phyloP scores from a whole-genome alignment of 441 rosid species.

The Mallotus japonicus region DNA sequence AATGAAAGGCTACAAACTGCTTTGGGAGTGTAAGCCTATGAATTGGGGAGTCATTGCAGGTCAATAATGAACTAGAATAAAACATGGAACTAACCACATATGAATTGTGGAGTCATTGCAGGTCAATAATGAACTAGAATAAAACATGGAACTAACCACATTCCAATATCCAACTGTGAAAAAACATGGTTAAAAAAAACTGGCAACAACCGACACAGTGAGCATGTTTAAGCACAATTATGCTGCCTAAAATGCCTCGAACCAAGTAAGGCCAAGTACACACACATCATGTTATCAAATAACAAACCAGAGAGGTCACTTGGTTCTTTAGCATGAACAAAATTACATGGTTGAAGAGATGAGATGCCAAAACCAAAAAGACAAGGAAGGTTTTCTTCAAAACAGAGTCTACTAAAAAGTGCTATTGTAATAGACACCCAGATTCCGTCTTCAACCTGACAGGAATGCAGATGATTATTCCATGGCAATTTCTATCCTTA shows the following conservation, averaged over 20 bases:
- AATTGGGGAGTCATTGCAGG: neutral
- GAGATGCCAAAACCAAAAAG: conserved; percentile 3
- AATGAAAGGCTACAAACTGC: neutral
- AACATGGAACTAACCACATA: neutral
- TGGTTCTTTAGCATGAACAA: neutral
- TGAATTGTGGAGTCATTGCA: neutral
- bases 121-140: neutral
- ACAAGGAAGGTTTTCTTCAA: neutral
- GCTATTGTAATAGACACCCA: neutral
- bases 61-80: neutral
- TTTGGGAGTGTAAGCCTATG: neutral
- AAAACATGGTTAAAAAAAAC: neutral
- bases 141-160: neutral
- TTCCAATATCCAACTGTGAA: neutral
- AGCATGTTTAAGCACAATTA: neutral
- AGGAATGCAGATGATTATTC: neutral
- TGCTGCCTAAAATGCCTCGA: neutral
- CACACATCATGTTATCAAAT: neutral
- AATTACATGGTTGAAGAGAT: neutral
- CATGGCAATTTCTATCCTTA: too few species aligned
- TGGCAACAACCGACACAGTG: neutral
- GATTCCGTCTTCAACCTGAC: neutral
- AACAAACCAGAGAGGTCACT: neutral
- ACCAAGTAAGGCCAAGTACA: neutral
- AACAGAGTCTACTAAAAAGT: neutral